Conservation (phyloP, 2,329 filamentous ascomycete genomes). For the Knufia fluminis region DNA sequence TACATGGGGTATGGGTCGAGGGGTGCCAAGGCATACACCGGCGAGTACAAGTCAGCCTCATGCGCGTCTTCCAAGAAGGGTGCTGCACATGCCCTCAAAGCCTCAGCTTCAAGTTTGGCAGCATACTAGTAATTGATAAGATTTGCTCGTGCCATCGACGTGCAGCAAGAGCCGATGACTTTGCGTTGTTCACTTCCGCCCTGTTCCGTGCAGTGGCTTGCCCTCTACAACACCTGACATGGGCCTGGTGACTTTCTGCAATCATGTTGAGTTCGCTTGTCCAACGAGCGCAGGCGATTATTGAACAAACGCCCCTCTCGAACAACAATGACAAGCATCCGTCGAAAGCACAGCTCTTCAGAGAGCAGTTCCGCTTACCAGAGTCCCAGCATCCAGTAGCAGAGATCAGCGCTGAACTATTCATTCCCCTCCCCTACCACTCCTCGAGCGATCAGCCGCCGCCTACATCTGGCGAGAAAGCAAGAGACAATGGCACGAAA, state of each 20-base stretch:
- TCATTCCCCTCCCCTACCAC: slow-evolving; percentile 64
- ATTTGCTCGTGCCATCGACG: background rate
- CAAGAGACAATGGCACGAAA: slow-evolving; percentile 60
- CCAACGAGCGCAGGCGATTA: slow-evolving; percentile 90
- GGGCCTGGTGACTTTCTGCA: background rate
- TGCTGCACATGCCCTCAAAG: background rate
- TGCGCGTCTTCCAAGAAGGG: background rate
- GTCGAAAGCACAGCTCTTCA: slow-evolving; percentile 86
- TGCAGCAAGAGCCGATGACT: background rate
- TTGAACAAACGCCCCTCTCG: slow-evolving; percentile 75
- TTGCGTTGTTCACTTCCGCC: background rate
- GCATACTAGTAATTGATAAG: no score
- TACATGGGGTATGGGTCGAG: background rate
- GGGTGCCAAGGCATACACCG: background rate
- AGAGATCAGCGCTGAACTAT: slow-evolving; percentile 94
- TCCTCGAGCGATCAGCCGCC: slow-evolving; percentile 24
- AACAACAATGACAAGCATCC: slow-evolving; percentile 67
- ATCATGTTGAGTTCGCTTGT: slow-evolving; percentile 63
- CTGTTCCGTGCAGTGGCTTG: background rate
- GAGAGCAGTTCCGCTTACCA: slow-evolving; percentile 91
- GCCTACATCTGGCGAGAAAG: slow-evolving; percentile 51
- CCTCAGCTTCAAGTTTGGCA: background rate
- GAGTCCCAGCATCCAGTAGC: slow-evolving; percentile 85
- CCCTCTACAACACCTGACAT: background rate
- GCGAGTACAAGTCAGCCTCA: background rate